Evolutionary conservation across 805 yeast genomes (phyloP).

Genomic region (Monosporozyma solicola): DNA sequence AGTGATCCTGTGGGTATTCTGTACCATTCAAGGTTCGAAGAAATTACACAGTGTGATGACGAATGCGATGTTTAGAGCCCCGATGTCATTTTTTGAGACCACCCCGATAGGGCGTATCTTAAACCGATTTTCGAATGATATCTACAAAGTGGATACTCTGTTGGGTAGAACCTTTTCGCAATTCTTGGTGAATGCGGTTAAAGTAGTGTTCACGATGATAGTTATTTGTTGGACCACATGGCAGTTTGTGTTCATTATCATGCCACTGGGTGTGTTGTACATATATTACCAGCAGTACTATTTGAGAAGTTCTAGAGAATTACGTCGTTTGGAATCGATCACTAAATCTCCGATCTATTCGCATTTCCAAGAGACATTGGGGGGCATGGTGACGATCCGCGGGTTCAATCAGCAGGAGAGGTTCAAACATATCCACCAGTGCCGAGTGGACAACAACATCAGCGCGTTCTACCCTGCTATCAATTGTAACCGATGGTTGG

Average conservation of each 20-base stretch:
- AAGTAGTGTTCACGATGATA: conserved; percentile 62
- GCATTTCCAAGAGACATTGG: conserved; percentile 74
- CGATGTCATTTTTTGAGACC: conserved; percentile 92
- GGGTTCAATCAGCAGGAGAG: conserved; percentile 62
- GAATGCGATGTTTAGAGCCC: conserved; percentile 66
- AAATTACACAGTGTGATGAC: conserved; percentile 72
- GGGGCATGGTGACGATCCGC: conserved; percentile 66
- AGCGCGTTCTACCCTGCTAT: conserved; percentile 88
- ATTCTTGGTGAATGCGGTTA: conserved; percentile 53
- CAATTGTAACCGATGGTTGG: conserved; percentile 94
- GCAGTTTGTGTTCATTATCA: conserved; percentile 62
- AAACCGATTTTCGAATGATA: conserved; percentile 86
- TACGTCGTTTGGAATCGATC: conserved; percentile 73
- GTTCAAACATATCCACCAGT: conserved; percentile 54
- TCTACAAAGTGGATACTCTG: conserved; percentile 78
- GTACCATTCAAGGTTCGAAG: conserved; percentile 76
- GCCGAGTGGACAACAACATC: conserved; percentile 77
- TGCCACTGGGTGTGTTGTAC: conserved; percentile 62
- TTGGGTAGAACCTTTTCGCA: conserved; percentile 61
- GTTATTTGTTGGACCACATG: conserved; percentile 87
- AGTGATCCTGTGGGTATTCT: conserved; percentile 64
- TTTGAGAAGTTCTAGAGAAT: conserved; percentile 67
- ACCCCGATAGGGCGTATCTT: conserved; percentile 90
- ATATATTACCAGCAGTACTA: conserved; percentile 68
- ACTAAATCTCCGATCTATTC: conserved; percentile 76